These are phyloP conservation scores for Globisporangium iwayamae DNA, from an alignment of 352 stramenopile species.

Conservation along the genomic window DNA sequence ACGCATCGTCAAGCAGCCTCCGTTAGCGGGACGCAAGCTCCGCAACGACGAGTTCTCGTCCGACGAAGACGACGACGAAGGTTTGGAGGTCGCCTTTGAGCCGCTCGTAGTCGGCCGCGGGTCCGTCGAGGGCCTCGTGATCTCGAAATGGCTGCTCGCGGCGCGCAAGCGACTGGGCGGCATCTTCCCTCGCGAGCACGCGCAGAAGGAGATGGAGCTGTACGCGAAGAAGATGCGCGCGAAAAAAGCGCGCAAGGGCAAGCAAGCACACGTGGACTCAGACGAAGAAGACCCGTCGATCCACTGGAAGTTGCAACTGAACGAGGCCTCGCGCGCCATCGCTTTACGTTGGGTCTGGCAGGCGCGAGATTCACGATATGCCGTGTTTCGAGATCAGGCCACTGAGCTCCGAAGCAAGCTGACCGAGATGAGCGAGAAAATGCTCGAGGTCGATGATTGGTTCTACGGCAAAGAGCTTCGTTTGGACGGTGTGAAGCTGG, in stretches of 20 bases:
- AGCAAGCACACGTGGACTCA: conserved; percentile 60
- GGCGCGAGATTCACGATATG: conserved; percentile 59
- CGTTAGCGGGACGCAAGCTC: conserved; percentile 25
- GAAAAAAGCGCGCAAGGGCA: conserved; percentile 56
- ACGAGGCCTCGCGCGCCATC: conserved; percentile 72
- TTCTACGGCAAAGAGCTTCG: conserved; percentile 89
- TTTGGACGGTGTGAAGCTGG: conserved; percentile 65
- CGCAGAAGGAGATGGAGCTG: conserved; percentile 85
- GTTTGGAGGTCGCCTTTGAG: conserved; percentile 71
- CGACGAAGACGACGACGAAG: conserved; percentile 84
- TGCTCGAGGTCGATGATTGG: conserved; percentile 92
- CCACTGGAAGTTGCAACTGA: conserved; percentile 81
- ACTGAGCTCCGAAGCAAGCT: conserved; percentile 55
- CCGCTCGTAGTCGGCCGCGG: conserved; percentile 88
- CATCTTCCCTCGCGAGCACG: conserved; percentile 85
- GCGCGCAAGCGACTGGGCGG: conserved; percentile 90
- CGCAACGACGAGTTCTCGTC: conserved; percentile 92
- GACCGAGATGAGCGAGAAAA: conserved; percentile 61
- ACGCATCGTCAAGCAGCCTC: conserved; percentile 29
- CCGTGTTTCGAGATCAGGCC: conserved; percentile 36
- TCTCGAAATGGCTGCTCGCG: conserved; percentile 94
- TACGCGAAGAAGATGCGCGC: conserved; percentile 91
- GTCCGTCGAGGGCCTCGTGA: conserved; percentile 90
- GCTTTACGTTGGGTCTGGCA: conserved; percentile 79
- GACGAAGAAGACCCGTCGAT: conserved; percentile 66